Evolutionary conservation across 2,329 filamentous ascomycete species (phyloP), one percentile per base, ranked within the genome.

Genomic region (Fusarium tuaranense): DNA sequence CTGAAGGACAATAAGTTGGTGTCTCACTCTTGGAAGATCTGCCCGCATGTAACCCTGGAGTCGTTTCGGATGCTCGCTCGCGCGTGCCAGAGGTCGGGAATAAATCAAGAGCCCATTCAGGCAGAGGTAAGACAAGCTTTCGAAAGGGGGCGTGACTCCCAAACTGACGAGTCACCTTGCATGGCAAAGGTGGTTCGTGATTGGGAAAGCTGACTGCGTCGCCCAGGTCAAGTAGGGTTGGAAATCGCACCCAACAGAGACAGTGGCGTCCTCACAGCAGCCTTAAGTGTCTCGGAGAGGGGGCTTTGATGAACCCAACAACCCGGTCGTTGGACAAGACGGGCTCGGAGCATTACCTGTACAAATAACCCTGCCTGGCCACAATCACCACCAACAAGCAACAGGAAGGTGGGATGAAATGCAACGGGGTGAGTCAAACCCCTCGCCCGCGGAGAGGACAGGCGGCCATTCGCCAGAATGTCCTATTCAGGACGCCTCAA

Each of bases 281-380:
- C 62, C 66, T 22, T 9, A 25, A 66, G 34, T 75, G 72, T 75
- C 72, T 75, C 59, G 20, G 65, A 57, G 57, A 38, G 25, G 9
- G 60, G 53, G 48, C 48, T 44, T 27, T 39, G 51, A 63, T 63
- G 41, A 46, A 75, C 44, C 72, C 72, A 72, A 53, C 63, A 41
- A 75, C 72, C 72, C 55, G 72, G 72, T 75, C 63, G 60, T 51
- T 46, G 62, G 66, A 61, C 57, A 60, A 34, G 59, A 44, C 25
- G 12, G 34, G 12, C 36, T 41, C 39, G 8, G 25, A 39, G 59
- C 48, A 18, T 39, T 25, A 12, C 46, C 20, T 51, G 46, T 51
- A 18, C 18, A 30, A 51, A 48, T 64, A 27, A 22, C 25, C 36
- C 14, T 34, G 36, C 36, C 34, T 65, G 25, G 36, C 36, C 16